Base-by-base conservation (phyloP, 139 green algal genomes). In the Chlorella sp. region DNA sequence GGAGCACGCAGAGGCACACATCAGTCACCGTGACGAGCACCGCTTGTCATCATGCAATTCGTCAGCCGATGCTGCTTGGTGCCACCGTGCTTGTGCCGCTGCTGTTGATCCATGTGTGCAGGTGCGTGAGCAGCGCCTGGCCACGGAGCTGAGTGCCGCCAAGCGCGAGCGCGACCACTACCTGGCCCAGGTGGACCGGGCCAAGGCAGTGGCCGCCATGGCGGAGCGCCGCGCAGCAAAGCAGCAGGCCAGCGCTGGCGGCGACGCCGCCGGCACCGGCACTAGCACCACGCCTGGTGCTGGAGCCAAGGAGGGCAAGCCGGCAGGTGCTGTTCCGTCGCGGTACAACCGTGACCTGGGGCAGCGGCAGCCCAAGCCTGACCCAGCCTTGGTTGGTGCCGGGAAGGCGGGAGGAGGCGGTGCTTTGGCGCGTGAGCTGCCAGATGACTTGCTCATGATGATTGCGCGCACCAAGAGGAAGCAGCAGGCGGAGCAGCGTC, bases 121-220 rank as follows among this genome's bases (percentile, higher is more conserved):
- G 24, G 82, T 97, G 31, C 74, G 90, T 5, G 94, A 98, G 84
- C 93, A 98, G 85, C 81, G 81, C 60, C 78, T 98, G 79, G 89
- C 86, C 35, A 75, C 85, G 1, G 94, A 98, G 83, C 81, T 98
- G 26, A 84, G 82, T 3, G 84, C 85, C 0, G 94, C 93, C 49
- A 97, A 94, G 74, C 76, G 88, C 0, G 94, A 98, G 85, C 86
- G 94, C 24, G 94, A 98, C 79, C 96, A 96, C 65, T 98, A 98
- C 85, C 78, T 98, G 59, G 35, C 29, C 6, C 67, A 72, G 42
- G 82, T 89, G 27, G 85, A 88, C 65, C 71, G 69, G 24, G 77
- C 80, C 14, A 89, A 93, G 67, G 84, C 71, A 17, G 35, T 81
- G 23, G 69, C 61, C 14, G 85, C 88, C 0, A 87, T 83, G 55